Base-by-base conservation (phyloP, 805 yeast genomes). In the Ascoidea tarda region DNA sequence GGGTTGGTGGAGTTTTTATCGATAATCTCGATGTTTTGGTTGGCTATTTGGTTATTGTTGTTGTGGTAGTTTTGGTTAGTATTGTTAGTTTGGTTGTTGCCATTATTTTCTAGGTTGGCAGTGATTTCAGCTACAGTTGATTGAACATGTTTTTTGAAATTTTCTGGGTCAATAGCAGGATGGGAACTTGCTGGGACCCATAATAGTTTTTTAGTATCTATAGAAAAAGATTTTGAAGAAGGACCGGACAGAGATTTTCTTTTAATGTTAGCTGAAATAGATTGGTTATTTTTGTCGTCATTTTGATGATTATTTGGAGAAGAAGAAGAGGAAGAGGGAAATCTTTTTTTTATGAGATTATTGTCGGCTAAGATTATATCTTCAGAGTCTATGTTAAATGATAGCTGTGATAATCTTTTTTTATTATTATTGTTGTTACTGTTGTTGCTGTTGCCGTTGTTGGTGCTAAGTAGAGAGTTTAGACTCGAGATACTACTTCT, bases 101-200 rank as follows among this genome's bases (percentile, higher is more conserved):
- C 38, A 67, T 58, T 16, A 63, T 59, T 49, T 60, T 48, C 59
- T 65, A 63, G 32, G 33, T 50, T 54, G 8, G 51, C 54, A 6
- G 54, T 52, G 53, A 54, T 55, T 52, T 54, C 58, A n/a, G 59
- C 55, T 59, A 65, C 60, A 48, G 65, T 69, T 57, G 63, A 66
- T 51, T 82, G 82, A 48, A 85, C 81, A 62, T 84, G 84, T 58
- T 75, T 76, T 57, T 81, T 71, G 68, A 81, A 84, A 60, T 86
- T 87, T 60, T 87, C 95, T 1, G 98, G 98, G 32, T 95, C 90
- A n/a, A 91, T 77, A 60, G 86, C 91, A 1, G 98, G 98, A 64
- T 93, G 99, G 46, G 88, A 74, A 57, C 79, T 81, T 1, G 98
- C 99, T 0, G 98, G 98, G 1, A 93, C 97, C 99, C 99, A 91